Evolutionary conservation across 768 basidiomycete species (phyloP).

Genomic region (Amanita rubescens): DNA sequence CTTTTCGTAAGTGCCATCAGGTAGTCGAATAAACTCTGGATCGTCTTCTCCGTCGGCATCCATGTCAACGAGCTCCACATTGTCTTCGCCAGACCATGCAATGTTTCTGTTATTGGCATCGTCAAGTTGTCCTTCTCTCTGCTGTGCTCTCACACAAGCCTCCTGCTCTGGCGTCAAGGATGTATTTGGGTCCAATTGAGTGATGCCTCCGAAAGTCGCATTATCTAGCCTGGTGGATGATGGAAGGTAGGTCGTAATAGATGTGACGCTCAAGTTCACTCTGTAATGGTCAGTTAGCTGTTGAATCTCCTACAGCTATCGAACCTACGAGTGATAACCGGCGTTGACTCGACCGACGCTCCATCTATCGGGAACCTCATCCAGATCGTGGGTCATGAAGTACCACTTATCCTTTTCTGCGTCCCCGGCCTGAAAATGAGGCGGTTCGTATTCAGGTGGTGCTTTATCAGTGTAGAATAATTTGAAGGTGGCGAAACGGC

Average conservation of each 20-base stretch:
- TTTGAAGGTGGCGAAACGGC: slow-evolving; percentile 85
- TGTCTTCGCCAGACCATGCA: slow-evolving; percentile 55
- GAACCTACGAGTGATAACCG: slow-evolving; percentile 60
- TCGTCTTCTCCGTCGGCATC: slow-evolving; percentile 62
- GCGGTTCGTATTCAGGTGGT: slow-evolving; percentile 80
- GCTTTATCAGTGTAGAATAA: slow-evolving; percentile 76
- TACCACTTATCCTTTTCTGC: slow-evolving; percentile 68
- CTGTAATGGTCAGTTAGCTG: slow-evolving; percentile 25
- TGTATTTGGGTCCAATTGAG: slow-evolving; percentile 21
- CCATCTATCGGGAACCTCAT: slow-evolving; percentile 70
- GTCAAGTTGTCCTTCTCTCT: slow-evolving; percentile 50
- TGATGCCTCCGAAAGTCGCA: slow-evolving; percentile 46
- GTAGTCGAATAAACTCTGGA: slow-evolving; percentile 30
- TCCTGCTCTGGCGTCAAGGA: slow-evolving; percentile 53
- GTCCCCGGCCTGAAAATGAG: slow-evolving; percentile 69
- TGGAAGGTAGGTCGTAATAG: slow-evolving; percentile 69
- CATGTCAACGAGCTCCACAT: slow-evolving; percentile 38
- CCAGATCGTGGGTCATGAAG: slow-evolving; percentile 68
- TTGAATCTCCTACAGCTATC: background rate
- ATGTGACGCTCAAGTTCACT: slow-evolving; percentile 64
- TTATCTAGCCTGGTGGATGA: slow-evolving; percentile 51
- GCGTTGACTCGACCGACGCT: slow-evolving; percentile 62
- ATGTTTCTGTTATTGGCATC: slow-evolving; percentile 59
- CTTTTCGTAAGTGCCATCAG: slow-evolving; percentile 29
- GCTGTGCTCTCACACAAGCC: slow-evolving; percentile 40